Conservation (phyloP, 2,329 filamentous ascomycete genomes). For the Diatrype stigma region DNA sequence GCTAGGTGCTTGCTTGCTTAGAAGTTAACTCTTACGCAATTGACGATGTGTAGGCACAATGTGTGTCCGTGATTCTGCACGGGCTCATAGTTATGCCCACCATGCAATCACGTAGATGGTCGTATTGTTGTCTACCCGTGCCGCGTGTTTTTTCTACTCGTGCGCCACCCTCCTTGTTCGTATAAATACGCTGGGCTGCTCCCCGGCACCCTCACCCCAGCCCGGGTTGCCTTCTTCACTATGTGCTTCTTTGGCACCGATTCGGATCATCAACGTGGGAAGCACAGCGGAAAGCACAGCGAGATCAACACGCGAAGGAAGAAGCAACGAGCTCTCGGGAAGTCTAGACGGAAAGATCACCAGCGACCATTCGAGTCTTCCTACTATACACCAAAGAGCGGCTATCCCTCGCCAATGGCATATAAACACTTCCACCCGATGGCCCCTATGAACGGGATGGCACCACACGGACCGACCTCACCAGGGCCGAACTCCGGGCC, state of each 20-base stretch:
- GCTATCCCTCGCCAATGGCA: background rate
- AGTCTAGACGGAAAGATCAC: background rate
- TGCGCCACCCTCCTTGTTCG: too few relatives aligned
- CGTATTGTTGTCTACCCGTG: too few relatives aligned
- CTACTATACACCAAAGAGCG: background rate
- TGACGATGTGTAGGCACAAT: too few relatives aligned
- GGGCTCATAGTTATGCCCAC: too few relatives aligned
- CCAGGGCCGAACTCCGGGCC: background rate
- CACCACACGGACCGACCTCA: background rate
- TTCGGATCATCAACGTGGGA: background rate
- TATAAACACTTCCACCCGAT: background rate
- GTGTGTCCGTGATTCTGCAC: too few relatives aligned
- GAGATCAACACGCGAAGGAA: background rate
- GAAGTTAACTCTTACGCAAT: too few relatives aligned
- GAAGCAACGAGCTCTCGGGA: background rate
- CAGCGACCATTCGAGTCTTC: background rate
- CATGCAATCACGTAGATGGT: too few relatives aligned
- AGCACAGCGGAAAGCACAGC: background rate
- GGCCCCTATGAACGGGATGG: background rate
- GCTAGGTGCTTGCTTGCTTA: too few relatives aligned
- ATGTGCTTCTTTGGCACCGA: background rate
- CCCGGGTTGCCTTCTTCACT: background rate
- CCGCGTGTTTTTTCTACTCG: too few relatives aligned
- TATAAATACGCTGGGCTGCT: too few relatives aligned
- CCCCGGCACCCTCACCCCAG: too few relatives aligned